phyloP scores from a whole-genome alignment of 495 filamentous ascomycete genomes.

The Hypoxylon lienhwacheense region DNA sequence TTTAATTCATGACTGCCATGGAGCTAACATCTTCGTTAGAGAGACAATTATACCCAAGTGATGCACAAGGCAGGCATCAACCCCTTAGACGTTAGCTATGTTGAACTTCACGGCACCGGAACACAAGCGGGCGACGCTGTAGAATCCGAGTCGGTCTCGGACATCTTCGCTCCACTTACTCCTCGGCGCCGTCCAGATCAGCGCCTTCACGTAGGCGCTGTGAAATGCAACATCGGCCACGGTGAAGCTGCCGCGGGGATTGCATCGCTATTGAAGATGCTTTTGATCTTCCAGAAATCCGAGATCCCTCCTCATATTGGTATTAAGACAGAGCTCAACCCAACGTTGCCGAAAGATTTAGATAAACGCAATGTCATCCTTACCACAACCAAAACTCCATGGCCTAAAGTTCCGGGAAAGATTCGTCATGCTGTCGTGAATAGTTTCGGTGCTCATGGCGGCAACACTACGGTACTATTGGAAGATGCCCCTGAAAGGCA shows the following conservation, averaged over 20 bases:
- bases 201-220: constrained; percentile 49
- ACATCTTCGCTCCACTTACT: constrained; percentile 53
- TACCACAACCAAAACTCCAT: constrained; percentile 51
- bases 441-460: constrained; percentile 58
- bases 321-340: constrained; percentile 57
- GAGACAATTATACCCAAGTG: constrained; percentile 45
- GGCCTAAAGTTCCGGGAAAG: constrained; percentile 20
- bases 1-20: too few relatives aligned
- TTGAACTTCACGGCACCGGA: constrained; percentile 53
- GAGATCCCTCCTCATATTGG: constrained; percentile 67
- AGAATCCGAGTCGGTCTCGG: constrained; percentile 66
- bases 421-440: constrained; percentile 52
- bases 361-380: constrained; percentile 55
- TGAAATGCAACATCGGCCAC: constrained; percentile 56
- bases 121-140: constrained; percentile 58
- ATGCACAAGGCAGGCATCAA: constrained; percentile 45
- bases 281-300: constrained; percentile 74
- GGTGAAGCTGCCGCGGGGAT: constrained; percentile 51
- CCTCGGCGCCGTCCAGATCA: constrained; percentile 35
- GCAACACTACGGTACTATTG: constrained; percentile 55
- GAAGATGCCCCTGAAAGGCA: constrained; percentile 46
- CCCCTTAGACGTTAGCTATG: constrained; percentile 43
- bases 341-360: constrained; percentile 62
- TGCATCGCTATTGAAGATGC: constrained; percentile 58
- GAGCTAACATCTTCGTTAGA: too few relatives aligned